A percentile compares a stretch with the other conserved stretches of the same genome.
These are phyloP conservation scores for Violaceomyces palustris DNA, from an alignment of 1,284 basidiomycete species.

Conservation along the genomic window DNA sequence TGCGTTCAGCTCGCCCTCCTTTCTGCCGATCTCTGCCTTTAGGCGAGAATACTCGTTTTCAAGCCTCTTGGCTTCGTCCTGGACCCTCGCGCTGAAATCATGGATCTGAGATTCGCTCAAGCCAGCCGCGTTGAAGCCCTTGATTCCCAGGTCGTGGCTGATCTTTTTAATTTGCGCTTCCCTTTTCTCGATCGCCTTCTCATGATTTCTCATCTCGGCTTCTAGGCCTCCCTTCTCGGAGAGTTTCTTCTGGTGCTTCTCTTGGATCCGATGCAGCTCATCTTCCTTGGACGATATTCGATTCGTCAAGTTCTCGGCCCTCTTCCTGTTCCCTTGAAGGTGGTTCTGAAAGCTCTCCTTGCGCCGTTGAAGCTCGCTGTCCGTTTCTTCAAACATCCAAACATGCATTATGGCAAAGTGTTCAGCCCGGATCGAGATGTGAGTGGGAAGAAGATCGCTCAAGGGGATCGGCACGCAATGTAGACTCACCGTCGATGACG, in stretches of 20 bases:
- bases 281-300: constrained; percentile 64
- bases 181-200: constrained; percentile 67
- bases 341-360: constrained; percentile 69
- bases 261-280: constrained; percentile 23
- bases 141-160: constrained; percentile 65
- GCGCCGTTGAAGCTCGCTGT: constrained; percentile 69
- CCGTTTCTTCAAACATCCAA: constrained; percentile 64
- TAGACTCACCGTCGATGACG: constrained; percentile 71
- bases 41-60: constrained; percentile 17
- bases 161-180: constrained; percentile 71
- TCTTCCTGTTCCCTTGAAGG: constrained; percentile 60
- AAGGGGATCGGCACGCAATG: too few relatives aligned
- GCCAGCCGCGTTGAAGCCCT: constrained; percentile 66
- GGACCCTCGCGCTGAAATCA: constrained; percentile 60
- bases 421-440: too few relatives aligned
- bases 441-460: too few relatives aligned
- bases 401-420: too few relatives aligned
- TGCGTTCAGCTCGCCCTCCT: constrained; percentile 20
- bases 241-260: constrained; percentile 23
- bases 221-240: constrained; percentile 48
- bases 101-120: constrained; percentile 65
- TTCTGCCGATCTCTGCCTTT: constrained; percentile 10
- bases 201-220: constrained; percentile 55
- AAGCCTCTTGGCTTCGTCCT: constrained; percentile 22
- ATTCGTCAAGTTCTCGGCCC: constrained; percentile 57